Evolutionary conservation across 164 flowering plant species (phyloP).

Genomic region (Saururus chinensis): DNA sequence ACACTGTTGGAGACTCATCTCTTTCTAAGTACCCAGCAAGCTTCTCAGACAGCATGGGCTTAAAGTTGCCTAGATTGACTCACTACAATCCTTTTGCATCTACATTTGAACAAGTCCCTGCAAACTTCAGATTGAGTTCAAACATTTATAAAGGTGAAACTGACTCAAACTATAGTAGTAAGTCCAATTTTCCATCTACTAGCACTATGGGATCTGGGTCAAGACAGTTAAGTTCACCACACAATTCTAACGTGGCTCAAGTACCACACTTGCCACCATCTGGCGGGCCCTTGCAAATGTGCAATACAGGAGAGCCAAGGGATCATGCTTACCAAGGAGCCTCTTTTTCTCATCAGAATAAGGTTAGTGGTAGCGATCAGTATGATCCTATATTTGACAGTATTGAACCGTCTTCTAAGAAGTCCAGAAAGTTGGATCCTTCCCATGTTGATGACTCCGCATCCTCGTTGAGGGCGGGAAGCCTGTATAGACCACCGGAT

Average conservation of each 20-base stretch:
- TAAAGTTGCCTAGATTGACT: constrained; percentile 25
- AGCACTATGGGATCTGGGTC: constrained; percentile 18
- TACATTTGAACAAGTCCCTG: constrained; percentile 50
- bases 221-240: constrained; percentile 21
- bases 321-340: background rate
- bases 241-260: constrained; percentile 23
- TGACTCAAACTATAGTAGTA: constrained; percentile 15
- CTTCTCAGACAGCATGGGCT: constrained; percentile 26
- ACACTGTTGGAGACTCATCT: constrained; percentile 19
- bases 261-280: constrained; percentile 15
- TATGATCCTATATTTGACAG: constrained; percentile 91
- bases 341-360: constrained; percentile 1
- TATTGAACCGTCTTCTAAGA: constrained; percentile 51
- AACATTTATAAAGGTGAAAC: constrained; percentile 23
- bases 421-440: constrained; percentile 24
- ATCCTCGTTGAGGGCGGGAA: constrained; percentile 18
- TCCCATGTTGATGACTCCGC: constrained; percentile 21
- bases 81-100: constrained; percentile 69
- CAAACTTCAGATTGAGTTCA: constrained; percentile 33
- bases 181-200: constrained; percentile 16
- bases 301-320: constrained; percentile 1
- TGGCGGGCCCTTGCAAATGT: constrained; percentile 8
- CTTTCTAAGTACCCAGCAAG: constrained; percentile 20
- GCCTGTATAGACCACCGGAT: constrained; percentile 31
- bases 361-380: constrained; percentile 29